Conservation (phyloP, 2,329 filamentous ascomycete species). For the Hymenoscyphus albidus region DNA sequence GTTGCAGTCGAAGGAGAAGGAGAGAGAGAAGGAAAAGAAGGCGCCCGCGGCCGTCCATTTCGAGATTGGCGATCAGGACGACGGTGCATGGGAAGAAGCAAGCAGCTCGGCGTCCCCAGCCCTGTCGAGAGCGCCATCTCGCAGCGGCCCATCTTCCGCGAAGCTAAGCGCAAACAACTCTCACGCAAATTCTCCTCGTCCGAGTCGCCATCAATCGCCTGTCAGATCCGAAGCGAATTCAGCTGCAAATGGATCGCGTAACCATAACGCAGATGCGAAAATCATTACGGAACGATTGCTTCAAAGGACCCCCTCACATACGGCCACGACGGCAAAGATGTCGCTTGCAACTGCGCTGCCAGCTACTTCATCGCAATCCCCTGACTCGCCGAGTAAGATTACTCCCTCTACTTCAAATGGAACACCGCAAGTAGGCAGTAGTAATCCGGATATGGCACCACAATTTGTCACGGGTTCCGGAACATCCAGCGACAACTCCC, state of each 20-base stretch:
- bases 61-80: constrained; percentile 52
- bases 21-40: constrained; percentile 44
- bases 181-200: constrained; percentile 28
- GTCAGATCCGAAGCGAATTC: constrained; percentile 7
- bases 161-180: constrained; percentile 38
- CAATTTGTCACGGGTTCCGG: constrained; percentile 55
- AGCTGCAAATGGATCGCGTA: constrained; percentile 35
- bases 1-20: constrained; percentile 32
- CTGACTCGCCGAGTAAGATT: constrained; percentile 32
- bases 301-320: constrained; percentile 58
- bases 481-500: constrained; percentile 47
- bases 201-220: constrained; percentile 21
- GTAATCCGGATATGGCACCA: constrained; percentile 49
- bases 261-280: constrained; percentile 53
- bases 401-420: constrained; percentile 20
- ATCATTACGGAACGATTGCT: constrained; percentile 66
- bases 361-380: constrained; percentile 34
- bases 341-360: constrained; percentile 50
- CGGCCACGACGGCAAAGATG: constrained; percentile 54
- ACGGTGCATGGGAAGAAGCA: constrained; percentile 66
- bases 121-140: constrained; percentile 44
- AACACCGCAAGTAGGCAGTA: constrained; percentile 27
- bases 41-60: constrained; percentile 57
- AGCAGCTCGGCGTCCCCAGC: constrained; percentile 61
- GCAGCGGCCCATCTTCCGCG: constrained; percentile 45